These are phyloP conservation scores for Arachis stenosperma DNA, from an alignment of 306 rosid species.

Conservation along the genomic window DNA sequence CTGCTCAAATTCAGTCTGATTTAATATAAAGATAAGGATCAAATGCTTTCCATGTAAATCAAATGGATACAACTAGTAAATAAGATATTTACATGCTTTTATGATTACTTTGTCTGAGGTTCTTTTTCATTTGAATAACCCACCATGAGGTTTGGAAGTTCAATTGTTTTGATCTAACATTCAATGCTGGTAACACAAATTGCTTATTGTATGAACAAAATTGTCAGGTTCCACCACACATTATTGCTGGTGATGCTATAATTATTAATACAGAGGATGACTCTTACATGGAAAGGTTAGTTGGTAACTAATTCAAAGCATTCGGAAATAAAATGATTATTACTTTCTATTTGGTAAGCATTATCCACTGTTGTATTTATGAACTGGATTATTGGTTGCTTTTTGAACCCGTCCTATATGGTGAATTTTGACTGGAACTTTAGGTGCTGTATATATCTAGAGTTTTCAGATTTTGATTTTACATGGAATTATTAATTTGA, in stretches of 20 bases:
- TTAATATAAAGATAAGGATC: no score
- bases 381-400: conserved; percentile 14
- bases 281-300: conserved; percentile 84
- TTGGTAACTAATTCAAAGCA: conserved; percentile 18
- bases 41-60: neutral
- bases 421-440: conserved; percentile 17
- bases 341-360: conserved; percentile 15
- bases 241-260: conserved; percentile 75
- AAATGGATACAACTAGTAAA: conserved; percentile 9
- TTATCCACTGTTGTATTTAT: conserved; percentile 27
- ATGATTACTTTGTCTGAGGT: conserved; percentile 13
- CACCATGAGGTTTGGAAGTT: neutral
- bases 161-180: conserved; percentile 25
- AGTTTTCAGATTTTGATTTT: neutral
- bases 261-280: conserved; percentile 73
- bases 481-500: conserved; percentile 1
- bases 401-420: neutral
- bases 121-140: conserved; percentile 23
- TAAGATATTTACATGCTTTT: conserved; percentile 5
- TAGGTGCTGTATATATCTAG: conserved; percentile 1
- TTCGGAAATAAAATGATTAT: conserved; percentile 22
- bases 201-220: conserved; percentile 25
- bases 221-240: conserved; percentile 77
- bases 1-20: no score
- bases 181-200: conserved; percentile 14